Evolutionary conservation across 371 early-diverging fungal species (phyloP).

Genomic region (Mucor piriformis): DNA sequence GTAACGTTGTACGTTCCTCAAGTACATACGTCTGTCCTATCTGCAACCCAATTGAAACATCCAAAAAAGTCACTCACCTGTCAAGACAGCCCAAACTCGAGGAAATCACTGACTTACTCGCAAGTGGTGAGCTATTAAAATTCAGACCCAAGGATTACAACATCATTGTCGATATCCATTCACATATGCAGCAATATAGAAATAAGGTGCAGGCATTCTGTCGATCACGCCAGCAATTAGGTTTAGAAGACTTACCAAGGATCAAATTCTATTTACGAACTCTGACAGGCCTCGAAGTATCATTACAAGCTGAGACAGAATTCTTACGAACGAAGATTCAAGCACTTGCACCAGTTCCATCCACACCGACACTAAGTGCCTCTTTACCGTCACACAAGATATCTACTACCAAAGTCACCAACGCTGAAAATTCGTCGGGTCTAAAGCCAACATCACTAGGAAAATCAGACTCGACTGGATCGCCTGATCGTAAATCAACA

Average conservation of each 20-base stretch:
- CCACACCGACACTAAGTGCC: not conserved
- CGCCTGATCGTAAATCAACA: not conserved
- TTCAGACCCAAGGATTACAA: constrained; percentile 63
- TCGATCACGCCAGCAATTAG: constrained; percentile 36
- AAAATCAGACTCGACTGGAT: not conserved
- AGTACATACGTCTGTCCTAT: constrained; percentile 70
- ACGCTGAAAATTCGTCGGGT: not conserved
- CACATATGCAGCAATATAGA: constrained; percentile 33
- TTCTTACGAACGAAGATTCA: constrained; percentile 52
- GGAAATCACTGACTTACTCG: constrained; percentile 44
- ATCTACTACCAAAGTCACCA: not conserved
- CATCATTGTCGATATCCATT: constrained; percentile 54
- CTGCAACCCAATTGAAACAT: constrained; percentile 42
- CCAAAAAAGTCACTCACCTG: constrained; percentile 9
- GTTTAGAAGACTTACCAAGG: constrained; percentile 37
- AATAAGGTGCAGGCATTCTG: constrained; percentile 46
- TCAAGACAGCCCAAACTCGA: constrained; percentile 48
- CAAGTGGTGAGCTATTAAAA: constrained; percentile 47
- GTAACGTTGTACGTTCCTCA: constrained; percentile 58
- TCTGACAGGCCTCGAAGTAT: constrained; percentile 62
- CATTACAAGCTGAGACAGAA: constrained; percentile 47
- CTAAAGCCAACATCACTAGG: not conserved
- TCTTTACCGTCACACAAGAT: not conserved
- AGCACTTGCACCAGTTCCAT: constrained; percentile 26
- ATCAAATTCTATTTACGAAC: constrained; percentile 56